Evolutionary conservation across 257 asterid species (phyloP).

Genomic region (Fraxinus anomala): DNA sequence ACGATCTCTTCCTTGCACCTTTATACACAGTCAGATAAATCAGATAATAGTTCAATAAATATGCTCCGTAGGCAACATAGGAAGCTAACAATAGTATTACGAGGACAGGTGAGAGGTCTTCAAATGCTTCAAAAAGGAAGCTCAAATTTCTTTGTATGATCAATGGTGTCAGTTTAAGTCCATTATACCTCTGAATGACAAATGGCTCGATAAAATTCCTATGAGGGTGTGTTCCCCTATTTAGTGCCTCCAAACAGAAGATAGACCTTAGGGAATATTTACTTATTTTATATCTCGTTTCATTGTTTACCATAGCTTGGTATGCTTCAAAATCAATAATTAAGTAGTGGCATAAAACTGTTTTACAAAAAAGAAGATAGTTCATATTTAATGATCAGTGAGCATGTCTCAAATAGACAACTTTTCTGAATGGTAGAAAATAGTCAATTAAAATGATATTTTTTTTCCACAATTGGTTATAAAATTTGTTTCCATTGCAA

Average conservation of each 20-base stretch:
- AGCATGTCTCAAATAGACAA: background rate
- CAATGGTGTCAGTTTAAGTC: background rate
- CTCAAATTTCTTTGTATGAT: slow-evolving; percentile 2
- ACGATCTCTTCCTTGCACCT: slow-evolving; percentile 98
- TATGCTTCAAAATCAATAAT: background rate
- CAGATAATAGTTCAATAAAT: slow-evolving; percentile 25
- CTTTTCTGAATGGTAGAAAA: background rate
- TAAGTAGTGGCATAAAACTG: background rate
- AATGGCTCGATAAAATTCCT: background rate
- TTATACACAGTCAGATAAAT: slow-evolving; percentile 24
- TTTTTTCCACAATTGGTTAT: no score
- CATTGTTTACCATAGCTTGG: background rate
- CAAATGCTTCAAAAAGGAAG: slow-evolving; percentile 4
- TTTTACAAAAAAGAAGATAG: background rate
- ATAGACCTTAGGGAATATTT: background rate
- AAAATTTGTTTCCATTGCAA: no score
- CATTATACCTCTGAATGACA: background rate
- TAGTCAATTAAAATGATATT: no score
- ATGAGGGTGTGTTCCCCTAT: background rate
- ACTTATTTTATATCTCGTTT: background rate
- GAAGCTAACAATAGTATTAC: slow-evolving; percentile 15
- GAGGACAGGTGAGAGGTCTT: slow-evolving; percentile 1
- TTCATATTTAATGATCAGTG: background rate
- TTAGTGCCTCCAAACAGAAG: background rate
- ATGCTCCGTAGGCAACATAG: slow-evolving; percentile 20